Evolutionary conservation across 2,329 filamentous ascomycete genomes (phyloP).

Genomic region (Colletotrichum zoysiae): DNA sequence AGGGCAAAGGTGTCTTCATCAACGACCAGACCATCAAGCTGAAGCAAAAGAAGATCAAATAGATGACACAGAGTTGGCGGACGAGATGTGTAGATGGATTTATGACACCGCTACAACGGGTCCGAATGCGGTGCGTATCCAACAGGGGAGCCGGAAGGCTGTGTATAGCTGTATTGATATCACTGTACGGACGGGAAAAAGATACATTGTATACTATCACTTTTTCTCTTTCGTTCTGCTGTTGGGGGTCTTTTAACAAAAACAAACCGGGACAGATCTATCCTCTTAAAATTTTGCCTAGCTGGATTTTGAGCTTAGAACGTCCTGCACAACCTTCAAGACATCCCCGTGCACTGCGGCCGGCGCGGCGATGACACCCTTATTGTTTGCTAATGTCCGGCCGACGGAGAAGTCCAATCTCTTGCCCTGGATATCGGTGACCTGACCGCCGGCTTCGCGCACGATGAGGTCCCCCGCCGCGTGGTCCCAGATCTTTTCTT

Average conservation of each 20-base stretch:
- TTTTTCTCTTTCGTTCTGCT: constrained; percentile 8
- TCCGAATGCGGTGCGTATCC: neutral
- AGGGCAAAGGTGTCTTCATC: constrained; percentile 99
- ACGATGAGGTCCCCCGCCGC: constrained; percentile 96
- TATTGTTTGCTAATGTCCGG: constrained; percentile 88
- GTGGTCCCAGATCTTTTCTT: constrained; percentile 99
- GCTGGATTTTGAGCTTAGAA: constrained; percentile 62
- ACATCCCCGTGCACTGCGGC: constrained; percentile 81
- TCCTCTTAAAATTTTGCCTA: constrained; percentile 5
- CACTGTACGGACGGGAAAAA: constrained; percentile 35
- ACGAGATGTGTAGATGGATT: neutral
- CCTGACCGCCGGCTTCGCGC: constrained; percentile 89
- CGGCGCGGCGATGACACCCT: constrained; percentile 92
- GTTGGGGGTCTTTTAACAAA: neutral
- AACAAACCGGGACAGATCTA: neutral
- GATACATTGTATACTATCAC: constrained; percentile 34
- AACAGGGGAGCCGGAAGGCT: constrained; percentile 27
- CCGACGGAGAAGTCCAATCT: constrained; percentile 88
- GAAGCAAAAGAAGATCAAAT: constrained; percentile 98
- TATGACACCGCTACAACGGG: neutral
- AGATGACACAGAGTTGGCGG: constrained; percentile 49
- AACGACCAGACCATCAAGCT: constrained; percentile 98
- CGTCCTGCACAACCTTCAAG: constrained; percentile 84
- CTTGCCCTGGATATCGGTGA: constrained; percentile 90
- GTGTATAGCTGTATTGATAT: constrained; percentile 41